Base-by-base conservation (phyloP, 2,329 filamentous ascomycete species). In the Botrytis pseudocinerea region DNA sequence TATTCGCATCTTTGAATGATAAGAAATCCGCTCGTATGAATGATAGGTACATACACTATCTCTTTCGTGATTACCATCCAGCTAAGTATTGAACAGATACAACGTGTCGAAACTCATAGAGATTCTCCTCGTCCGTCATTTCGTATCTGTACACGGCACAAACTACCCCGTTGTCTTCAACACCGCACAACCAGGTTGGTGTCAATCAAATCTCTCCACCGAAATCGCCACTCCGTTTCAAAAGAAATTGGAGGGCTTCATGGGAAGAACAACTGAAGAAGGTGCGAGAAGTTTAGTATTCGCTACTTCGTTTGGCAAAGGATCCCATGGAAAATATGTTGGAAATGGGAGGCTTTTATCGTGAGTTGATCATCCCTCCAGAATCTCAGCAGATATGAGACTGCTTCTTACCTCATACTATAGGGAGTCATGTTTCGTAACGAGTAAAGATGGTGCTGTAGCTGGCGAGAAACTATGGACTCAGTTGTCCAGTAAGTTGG, bases 301-400 rank as follows among this genome's bases (percentile, higher is more conserved):
- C 85, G 7, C 78, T 79, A 84, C 80, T 14, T 22, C 12, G 2
- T 80, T 78, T 0, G 85, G 85, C 1, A 62, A 75, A 9, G 83
- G 85, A 73, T 81, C 81, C 1, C 83, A 87, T 74, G 86, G 87
- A 9, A 75, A 83, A 72, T 87, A 86, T 73, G 81, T 87, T 78
- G 79, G 76, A 2, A 80, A 85, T 79, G 73, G 80, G 10, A 14
- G 38, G 5, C 14, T 28, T 20, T 28, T 62, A n/a, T 42, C 60
- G 35, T 20, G 14, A 20, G 51, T 57, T 57, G 5, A 0, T 28
- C n/a, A 28, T 14, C n/a, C 51, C 14, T 28, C 6, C n/a, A 28
- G 2, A 5, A 8, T 1, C 28, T 3, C 3, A 6, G 9, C 5
- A 28, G 5, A 4, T 54, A 54, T 7, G 12, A 54, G 28, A 54